These are phyloP conservation scores for Aspergillus sp. DNA, from an alignment of 2,329 filamentous ascomycete species.

Conservation along the genomic window DNA sequence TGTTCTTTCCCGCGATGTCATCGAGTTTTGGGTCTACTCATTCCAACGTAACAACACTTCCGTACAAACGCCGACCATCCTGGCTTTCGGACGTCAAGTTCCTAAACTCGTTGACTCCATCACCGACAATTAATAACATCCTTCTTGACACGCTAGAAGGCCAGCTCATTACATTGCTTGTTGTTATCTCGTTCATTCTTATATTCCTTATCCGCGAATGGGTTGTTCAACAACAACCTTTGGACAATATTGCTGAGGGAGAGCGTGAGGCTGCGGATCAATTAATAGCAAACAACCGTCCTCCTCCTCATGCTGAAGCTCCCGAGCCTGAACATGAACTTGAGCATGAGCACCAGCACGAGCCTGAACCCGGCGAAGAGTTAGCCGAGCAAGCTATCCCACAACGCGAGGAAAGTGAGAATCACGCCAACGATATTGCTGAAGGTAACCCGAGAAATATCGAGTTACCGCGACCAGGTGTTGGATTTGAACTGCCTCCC, in stretches of 20 bases:
- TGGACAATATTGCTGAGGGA: conserved; percentile 73
- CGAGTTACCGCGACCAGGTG: conserved; percentile 6
- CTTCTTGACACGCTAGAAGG: conserved; percentile 85
- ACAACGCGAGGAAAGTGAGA: conserved; percentile 6
- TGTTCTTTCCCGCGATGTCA: conserved; percentile 33
- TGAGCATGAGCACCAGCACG: neutral
- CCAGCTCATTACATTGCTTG: conserved; percentile 85
- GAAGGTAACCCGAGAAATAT: conserved; percentile 6
- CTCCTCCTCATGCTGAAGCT: conserved; percentile 24
- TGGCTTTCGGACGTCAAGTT: conserved; percentile 61
- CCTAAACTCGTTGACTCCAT: conserved; percentile 61
- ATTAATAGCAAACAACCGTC: conserved; percentile 40
- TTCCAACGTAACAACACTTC: conserved; percentile 26
- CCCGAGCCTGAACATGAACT: conserved; percentile 7
- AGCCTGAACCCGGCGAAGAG: conserved; percentile 14
- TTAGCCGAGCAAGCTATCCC: conserved; percentile 12
- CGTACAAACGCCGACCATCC: conserved; percentile 42
- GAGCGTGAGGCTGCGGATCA: conserved; percentile 54
- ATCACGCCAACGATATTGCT: conserved; percentile 9
- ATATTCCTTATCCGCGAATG: conserved; percentile 96
- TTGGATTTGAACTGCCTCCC: conserved; percentile 12
- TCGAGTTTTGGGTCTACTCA: conserved; percentile 26
- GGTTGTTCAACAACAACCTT: conserved; percentile 95
- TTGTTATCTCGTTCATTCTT: conserved; percentile 93
- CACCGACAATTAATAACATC: conserved; percentile 70